Percentiles rank a stretch among this genome's conserved stretches.
These are phyloP conservation scores for Candida insectalens DNA, from an alignment of 805 yeast genomes.

Conservation along the genomic window DNA sequence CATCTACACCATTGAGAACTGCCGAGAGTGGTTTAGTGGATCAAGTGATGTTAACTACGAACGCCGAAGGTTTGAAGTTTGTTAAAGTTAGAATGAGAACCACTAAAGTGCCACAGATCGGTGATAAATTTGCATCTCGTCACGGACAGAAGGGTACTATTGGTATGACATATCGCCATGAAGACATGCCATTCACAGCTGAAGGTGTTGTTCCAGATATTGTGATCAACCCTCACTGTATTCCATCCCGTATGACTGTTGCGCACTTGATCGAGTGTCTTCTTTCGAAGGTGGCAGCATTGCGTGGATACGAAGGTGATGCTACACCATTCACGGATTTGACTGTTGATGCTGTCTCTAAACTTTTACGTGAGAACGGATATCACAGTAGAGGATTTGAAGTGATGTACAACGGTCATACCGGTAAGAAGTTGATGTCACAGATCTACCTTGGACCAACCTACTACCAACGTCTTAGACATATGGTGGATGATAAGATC, in stretches of 20 bases:
- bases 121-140: constrained; percentile 98
- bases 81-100: constrained; percentile 99
- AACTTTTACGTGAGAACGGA: constrained; percentile 86
- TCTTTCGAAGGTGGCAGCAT: constrained; percentile 86
- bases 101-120: constrained; percentile 96
- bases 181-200: constrained; percentile 95
- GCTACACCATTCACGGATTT: constrained; percentile 99
- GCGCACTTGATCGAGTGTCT: constrained; percentile 99
- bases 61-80: constrained; percentile 95
- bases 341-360: constrained; percentile 94
- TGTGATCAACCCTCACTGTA: constrained; percentile 97
- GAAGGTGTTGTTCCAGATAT: constrained; percentile 97
- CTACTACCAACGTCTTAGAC: constrained; percentile 95
- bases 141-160: constrained; percentile 99
- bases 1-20: constrained; percentile 92
- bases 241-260: constrained; percentile 99
- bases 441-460: constrained; percentile 99
- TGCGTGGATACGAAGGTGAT: constrained; percentile 96
- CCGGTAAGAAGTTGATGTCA: constrained; percentile 96
- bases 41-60: constrained; percentile 92
- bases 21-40: constrained; percentile 98
- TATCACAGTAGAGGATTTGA: constrained; percentile 98
- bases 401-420: constrained; percentile 97
- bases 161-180: constrained; percentile 97
- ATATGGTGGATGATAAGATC: constrained; percentile 98